Evolutionary conservation across 371 early-diverging fungal genomes (phyloP).

Genomic region (Sporodiniella umbellata): DNA sequence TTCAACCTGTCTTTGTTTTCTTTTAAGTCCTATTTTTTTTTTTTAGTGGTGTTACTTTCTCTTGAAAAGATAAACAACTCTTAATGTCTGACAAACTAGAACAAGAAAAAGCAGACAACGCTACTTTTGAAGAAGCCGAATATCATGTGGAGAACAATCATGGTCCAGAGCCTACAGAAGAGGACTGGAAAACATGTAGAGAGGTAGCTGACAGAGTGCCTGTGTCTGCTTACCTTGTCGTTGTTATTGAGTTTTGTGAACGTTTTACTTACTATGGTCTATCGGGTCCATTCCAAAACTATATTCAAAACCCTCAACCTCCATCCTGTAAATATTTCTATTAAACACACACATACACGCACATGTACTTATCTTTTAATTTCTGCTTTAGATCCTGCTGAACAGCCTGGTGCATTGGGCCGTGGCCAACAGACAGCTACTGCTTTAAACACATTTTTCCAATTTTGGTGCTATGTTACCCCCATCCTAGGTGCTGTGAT

Average conservation of each 20-base stretch:
- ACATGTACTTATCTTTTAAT: background rate
- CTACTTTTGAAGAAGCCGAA: conserved; percentile 4
- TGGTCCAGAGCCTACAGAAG: conserved; percentile 40
- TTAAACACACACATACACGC: too few species aligned
- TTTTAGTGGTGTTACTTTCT: background rate
- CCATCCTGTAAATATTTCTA: conserved; percentile 24
- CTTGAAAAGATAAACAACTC: too few species aligned
- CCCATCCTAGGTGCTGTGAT: conserved; percentile 77
- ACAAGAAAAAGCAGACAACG: conserved; percentile 7
- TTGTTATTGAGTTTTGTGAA: conserved; percentile 56
- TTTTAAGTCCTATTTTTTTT: conserved; percentile 3
- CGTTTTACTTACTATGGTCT: conserved; percentile 79
- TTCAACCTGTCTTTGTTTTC: background rate
- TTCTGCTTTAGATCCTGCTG: conserved; percentile 35
- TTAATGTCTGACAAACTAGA: conserved; percentile 18
- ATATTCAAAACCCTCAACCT: conserved; percentile 48
- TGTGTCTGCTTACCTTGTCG: conserved; percentile 39
- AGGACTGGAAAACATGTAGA: conserved; percentile 35
- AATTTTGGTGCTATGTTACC: conserved; percentile 78
- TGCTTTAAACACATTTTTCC: conserved; percentile 71
- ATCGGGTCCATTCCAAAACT: conserved; percentile 67
- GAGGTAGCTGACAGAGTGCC: conserved; percentile 42
- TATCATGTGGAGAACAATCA: conserved; percentile 7
- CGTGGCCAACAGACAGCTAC: conserved; percentile 60
- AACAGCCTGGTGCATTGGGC: conserved; percentile 44